phyloP scores from a whole-genome alignment of 164 flowering plant genomes.

The Macadamia integrifolia region DNA sequence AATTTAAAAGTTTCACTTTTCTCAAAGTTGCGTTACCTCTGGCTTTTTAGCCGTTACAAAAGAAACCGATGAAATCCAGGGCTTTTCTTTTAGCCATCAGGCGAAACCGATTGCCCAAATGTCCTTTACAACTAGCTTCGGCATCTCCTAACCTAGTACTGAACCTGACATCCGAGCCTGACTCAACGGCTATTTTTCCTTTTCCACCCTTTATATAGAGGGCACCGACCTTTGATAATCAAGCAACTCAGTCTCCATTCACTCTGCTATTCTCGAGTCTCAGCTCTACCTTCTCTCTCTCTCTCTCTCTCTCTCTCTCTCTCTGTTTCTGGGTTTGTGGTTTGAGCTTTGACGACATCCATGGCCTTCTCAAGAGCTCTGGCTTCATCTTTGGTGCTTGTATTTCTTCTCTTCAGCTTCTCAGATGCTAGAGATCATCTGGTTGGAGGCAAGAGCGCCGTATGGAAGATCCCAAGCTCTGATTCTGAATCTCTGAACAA shows the following conservation, averaged over 20 bases:
- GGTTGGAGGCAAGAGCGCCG: slow-evolving; percentile 31
- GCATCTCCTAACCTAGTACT: too few relatives aligned
- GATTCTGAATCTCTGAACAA: slow-evolving; percentile 33
- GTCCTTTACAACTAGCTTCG: too few relatives aligned
- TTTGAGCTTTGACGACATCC: neutral
- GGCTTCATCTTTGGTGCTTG: neutral
- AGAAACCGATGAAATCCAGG: too few relatives aligned
- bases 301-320: neutral
- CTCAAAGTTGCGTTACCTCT: too few relatives aligned
- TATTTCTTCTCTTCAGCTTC: slow-evolving; percentile 7
- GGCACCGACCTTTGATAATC: neutral
- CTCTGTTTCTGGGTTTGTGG: neutral
- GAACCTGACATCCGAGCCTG: neutral
- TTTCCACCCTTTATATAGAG: slow-evolving; percentile 1
- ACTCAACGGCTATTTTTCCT: slow-evolving; percentile 5
- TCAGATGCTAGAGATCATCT: slow-evolving; percentile 25
- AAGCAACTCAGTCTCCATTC: neutral
- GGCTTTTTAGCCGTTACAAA: too few relatives aligned
- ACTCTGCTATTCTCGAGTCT: neutral
- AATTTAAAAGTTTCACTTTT: too few relatives aligned
- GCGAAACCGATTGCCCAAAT: too few relatives aligned
- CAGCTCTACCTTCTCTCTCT: neutral
- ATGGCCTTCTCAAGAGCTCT: slow-evolving; percentile 11
- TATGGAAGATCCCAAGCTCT: slow-evolving; percentile 42
- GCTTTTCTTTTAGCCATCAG: too few relatives aligned